Evolutionary conservation across 2,329 filamentous ascomycete species (phyloP), one percentile per base, ranked within the genome.

Genomic region (Apiospora rasikravindrae): DNA sequence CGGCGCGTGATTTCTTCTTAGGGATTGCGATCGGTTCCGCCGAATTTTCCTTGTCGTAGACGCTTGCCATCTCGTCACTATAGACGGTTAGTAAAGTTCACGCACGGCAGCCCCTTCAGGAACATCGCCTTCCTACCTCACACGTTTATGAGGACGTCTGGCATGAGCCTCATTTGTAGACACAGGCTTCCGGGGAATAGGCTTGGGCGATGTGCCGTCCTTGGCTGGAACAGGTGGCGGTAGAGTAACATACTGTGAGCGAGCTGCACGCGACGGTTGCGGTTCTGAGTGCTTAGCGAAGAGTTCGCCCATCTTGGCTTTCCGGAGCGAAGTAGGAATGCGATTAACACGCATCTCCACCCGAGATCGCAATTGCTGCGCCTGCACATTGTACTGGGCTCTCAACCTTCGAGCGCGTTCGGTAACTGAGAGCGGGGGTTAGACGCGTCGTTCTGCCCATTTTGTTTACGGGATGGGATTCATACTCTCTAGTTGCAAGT

Each of bases 321-420:
- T 93, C 73, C 96, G 91, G 74, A 98, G 84, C 22, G 91, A 88
- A 77, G 90, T 89, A 10, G 96, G 96, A 70, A 98, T 96, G 70
- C 96, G 92, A 80, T 98, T 98, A 81, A 98, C 89, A 83, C 96
- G 93, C 84, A 97, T 93, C 82, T 98, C 95, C 70, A 99, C 92
- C 73, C 96, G 92, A 73, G 94, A 92, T 73, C 93, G 90, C 51
- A 98, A 88, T 74, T 93, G 93, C 81, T 96, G 93, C 29, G 95
- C 93, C 82, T 98, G 95, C 13, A 97, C 88, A 73, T 93, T 92
- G 84, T 97, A 98, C 81, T 97, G 95, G 8, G 95, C 93, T 77
- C 95, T 91, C 73, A 98, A 87, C 82, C 96, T 95, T 77, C 96
- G 90, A 74, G 94, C 80, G 76, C 80, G 83, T 73, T 81, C 78